phyloP scores from a whole-genome alignment of 352 stramenopile genomes.

The Globisporangium viniferum region DNA sequence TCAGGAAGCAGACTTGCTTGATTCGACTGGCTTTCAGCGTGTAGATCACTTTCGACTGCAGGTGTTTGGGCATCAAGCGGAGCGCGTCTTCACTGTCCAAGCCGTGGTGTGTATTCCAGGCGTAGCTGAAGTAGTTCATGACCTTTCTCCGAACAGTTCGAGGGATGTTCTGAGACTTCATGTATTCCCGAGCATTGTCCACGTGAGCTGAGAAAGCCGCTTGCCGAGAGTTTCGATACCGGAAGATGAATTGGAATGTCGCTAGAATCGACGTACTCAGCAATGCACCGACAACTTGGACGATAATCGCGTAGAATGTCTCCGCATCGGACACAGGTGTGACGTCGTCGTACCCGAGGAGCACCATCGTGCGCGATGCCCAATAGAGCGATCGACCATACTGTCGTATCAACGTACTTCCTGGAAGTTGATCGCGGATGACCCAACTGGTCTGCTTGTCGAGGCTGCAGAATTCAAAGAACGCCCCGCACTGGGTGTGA shows the following conservation, averaged over 20 bases:
- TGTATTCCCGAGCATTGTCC: constrained; percentile 68
- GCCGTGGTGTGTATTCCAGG: constrained; percentile 57
- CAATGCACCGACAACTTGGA: constrained; percentile 46
- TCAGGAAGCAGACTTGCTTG: constrained; percentile 66
- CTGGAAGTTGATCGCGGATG: constrained; percentile 47
- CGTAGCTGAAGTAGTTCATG: constrained; percentile 62
- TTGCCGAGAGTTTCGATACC: constrained; percentile 47
- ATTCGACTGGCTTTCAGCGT: constrained; percentile 61
- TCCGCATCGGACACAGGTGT: constrained; percentile 53
- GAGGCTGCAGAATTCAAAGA: constrained; percentile 42
- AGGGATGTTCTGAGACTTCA: constrained; percentile 66
- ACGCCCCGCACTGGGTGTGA: constrained; percentile 50
- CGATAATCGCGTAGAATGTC: constrained; percentile 46
- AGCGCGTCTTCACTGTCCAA: constrained; percentile 60
- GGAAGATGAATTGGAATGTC: constrained; percentile 75
- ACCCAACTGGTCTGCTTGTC: constrained; percentile 56
- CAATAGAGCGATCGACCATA: constrained; percentile 64
- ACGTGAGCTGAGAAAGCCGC: constrained; percentile 54
- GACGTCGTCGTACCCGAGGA: constrained; percentile 65
- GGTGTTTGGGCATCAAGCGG: constrained; percentile 54
- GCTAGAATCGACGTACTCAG: constrained; percentile 59
- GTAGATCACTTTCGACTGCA: constrained; percentile 61
- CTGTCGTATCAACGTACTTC: constrained; percentile 36
- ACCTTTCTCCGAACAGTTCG: constrained; percentile 46
- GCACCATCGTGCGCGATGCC: constrained; percentile 50